These are phyloP conservation scores for Penicillium sp. DNA, from an alignment of 2,329 filamentous ascomycete genomes.

Conservation along the genomic window DNA sequence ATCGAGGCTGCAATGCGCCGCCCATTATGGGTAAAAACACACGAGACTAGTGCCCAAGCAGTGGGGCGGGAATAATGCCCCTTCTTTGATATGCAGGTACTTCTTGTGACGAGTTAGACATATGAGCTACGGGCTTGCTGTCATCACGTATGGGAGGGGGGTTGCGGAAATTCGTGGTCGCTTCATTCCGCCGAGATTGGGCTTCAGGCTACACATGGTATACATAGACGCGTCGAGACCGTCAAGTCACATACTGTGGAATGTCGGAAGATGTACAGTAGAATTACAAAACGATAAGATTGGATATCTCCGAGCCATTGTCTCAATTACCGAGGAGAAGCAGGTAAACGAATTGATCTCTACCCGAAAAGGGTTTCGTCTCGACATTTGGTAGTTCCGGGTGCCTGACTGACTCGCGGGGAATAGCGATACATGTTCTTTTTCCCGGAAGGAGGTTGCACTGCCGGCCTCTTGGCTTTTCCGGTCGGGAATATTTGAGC, in stretches of 20 bases:
- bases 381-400: not conserved
- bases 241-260: not conserved
- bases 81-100: not conserved
- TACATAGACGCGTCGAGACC: not conserved
- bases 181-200: not conserved
- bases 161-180: not conserved
- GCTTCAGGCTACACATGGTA: not conserved
- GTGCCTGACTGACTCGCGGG: not conserved
- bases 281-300: too few species aligned
- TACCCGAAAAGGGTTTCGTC: not conserved
- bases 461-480: not conserved
- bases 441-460: not conserved
- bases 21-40: slow-evolving; percentile 8
- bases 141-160: not conserved
- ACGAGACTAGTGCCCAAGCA: slow-evolving; percentile 14
- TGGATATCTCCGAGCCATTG: not conserved
- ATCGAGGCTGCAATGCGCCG: not conserved
- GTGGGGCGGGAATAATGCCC: not conserved
- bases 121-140: not conserved
- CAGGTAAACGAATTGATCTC: not conserved
- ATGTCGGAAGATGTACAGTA: not conserved
- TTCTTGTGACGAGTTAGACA: not conserved
- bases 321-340: not conserved
- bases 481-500: not conserved
- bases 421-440: not conserved